These are phyloP conservation scores for Linum trigynum DNA, from an alignment of 345 rosid genomes.

Conservation along the genomic window DNA sequence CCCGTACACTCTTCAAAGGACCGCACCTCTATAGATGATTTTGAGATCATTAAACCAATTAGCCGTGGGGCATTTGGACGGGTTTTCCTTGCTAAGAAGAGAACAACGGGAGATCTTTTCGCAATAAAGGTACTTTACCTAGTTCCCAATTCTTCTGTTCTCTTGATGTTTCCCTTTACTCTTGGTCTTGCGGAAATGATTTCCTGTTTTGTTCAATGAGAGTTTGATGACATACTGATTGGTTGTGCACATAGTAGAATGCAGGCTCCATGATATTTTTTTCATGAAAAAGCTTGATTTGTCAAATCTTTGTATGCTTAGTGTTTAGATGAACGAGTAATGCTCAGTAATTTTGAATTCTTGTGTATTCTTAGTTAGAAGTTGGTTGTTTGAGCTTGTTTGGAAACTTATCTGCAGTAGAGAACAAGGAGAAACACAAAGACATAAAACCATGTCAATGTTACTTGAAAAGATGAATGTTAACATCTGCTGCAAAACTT, in stretches of 20 bases:
- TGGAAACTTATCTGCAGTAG: no score
- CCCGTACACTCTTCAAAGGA: constrained; percentile 80
- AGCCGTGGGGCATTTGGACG: constrained; percentile 99
- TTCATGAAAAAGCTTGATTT: no score
- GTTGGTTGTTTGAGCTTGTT: no score
- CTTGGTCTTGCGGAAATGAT: not conserved
- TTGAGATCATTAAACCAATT: constrained; percentile 97
- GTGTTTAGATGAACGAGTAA: no score
- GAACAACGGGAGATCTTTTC: constrained; percentile 97
- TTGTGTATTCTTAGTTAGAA: no score
- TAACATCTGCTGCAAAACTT: no score
- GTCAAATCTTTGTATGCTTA: no score
- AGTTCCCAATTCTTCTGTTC: constrained; percentile 7
- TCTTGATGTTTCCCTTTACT: not conserved
- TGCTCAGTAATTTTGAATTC: no score
- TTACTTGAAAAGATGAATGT: no score
- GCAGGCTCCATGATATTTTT: no score
- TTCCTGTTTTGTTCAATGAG: not conserved
- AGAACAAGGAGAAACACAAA: no score
- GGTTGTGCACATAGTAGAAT: not conserved
- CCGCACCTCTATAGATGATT: constrained; percentile 96
- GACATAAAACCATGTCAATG: no score
- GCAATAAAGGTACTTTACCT: constrained; percentile 69
- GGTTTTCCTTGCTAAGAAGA: constrained; percentile 93
- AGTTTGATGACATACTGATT: not conserved